Percentiles rank a stretch among this genome's conserved stretches.
Conservation (phyloP, 1,284 basidiomycete genomes). For the Bothia castanella region DNA sequence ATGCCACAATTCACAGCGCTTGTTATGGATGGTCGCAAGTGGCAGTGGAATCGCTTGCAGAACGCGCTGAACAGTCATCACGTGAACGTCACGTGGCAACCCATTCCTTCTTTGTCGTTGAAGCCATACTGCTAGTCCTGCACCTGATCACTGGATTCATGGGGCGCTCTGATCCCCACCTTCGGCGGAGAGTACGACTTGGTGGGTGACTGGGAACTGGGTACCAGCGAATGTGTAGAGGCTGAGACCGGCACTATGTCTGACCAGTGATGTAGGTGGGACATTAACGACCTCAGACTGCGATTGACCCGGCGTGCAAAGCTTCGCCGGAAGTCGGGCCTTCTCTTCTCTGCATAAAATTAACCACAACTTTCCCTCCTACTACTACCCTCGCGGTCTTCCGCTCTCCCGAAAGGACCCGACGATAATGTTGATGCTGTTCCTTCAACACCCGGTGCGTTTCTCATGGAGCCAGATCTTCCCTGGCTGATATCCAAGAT, state of each 20-base stretch:
- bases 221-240: too few species aligned
- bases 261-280: too few species aligned
- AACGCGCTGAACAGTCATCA: conserved; percentile 25
- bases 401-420: neutral
- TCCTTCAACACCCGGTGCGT: neutral
- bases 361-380: too few species aligned
- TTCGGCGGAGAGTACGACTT: too few species aligned
- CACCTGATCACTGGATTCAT: too few species aligned
- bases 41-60: neutral
- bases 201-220: too few species aligned
- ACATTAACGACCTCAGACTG: too few species aligned
- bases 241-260: too few species aligned
- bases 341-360: neutral
- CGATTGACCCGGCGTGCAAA: neutral
- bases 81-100: conserved; percentile 23
- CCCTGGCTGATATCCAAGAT: neutral
- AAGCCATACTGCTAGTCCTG: too few species aligned
- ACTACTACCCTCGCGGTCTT: neutral
- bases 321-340: neutral
- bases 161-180: too few species aligned
- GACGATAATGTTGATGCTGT: neutral
- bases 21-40: neutral
- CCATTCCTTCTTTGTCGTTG: too few species aligned
- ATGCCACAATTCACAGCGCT: conserved; percentile 13
- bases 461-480: neutral